Base-by-base conservation (phyloP, 805 yeast genomes). In the Novakomyces olei region DNA sequence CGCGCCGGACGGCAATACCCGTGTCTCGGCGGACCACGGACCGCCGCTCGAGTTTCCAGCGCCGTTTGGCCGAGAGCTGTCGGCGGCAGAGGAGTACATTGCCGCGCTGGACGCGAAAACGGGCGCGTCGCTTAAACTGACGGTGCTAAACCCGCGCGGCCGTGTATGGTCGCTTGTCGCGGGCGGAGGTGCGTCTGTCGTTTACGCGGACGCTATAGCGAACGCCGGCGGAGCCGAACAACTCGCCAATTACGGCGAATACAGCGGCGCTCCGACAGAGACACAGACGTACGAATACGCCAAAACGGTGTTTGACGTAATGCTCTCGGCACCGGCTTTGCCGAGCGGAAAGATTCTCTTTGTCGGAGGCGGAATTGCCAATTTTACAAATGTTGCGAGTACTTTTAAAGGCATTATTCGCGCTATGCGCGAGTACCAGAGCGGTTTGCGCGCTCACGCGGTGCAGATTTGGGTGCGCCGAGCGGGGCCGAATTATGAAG, bases 401-500 rank as follows among this genome's bases (percentile, higher is more conserved):
- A 58, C 63, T 17, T 58, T 58, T 54, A 58, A 58, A 54, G 63
- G 64, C n/a, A 58, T 58, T 41, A 58, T 59, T 35, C 57, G 64
- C 28, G 63, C 63, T 2, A 58, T 58, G 55, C 50, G 60, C 33
- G 60, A 54, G 41, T 52, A 46, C 47, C 49, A 52, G 46, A 37
- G 39, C 24, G 48, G 43, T 33, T 44, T 58, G 34, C 57, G 52
- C 34, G 38, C 36, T 27, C 63, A 58, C 48, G 49, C 53, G 44
- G 63, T 59, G 28, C 40, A 45, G 32, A 55, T 58, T 41, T 58
- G 45, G 41, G 58, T 59, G 32, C 58, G 63, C 36, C 55, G 63
- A 23, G 63, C 64, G 28, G 63, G 63, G 25, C 63, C 63, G 33
- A 58, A 57, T 51, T 58, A 63, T 62, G 64, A 58, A 44, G 63